Base-by-base conservation (phyloP, 495 filamentous ascomycete genomes). In the Penicillium arizonense region DNA sequence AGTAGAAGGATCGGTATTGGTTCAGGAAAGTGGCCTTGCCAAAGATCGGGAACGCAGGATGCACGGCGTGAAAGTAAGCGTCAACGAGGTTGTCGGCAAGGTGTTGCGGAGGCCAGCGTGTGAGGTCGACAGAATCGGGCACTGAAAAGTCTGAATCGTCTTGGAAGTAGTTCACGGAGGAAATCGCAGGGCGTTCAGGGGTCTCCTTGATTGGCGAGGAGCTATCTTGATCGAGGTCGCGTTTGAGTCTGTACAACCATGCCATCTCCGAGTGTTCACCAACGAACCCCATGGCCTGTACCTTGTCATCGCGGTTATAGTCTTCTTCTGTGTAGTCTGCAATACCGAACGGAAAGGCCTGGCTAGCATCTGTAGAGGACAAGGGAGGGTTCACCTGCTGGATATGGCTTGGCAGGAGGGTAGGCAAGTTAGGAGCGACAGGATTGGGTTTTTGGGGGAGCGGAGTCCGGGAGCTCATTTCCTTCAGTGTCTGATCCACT, bases 241-340 rank as follows among this genome's bases (percentile, higher is more conserved):
- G 65, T 56, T 74, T 71, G 42, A 77, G 60, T 59, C 71, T 65
- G 62, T 81, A 79, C 33, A 86, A 67, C 85, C 85, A 87, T 40
- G 73, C 70, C 18, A 85, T 69, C 46, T 84, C 82, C 3, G 83
- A 87, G 44, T 79, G 82, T 52, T 83, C 84, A 26, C 85, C 85
- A 39, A 86, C 68, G 60, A 81, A 86, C 0, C 85, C 85, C 42
- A 77, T 81, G 0, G 75, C 69, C 37, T 74, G 72, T 23, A 73
- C 64, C 35, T 70, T 71, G 44, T 79, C 75, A 55, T 73, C 79
- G 16, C 73, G 74, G 55, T 82, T 81, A 37, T 78, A 76, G 46
- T 87, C 85, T 61, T 86, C 80, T 35, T 79, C 67, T 44, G 82
- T 77, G 30, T 75, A 71, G 57, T 86, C 83, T 30, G 78, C 44